Percentiles rank a stretch among this genome's conserved stretches.
Conservation (phyloP, 352 stramenopile species). For the Phytophthora citricola region DNA sequence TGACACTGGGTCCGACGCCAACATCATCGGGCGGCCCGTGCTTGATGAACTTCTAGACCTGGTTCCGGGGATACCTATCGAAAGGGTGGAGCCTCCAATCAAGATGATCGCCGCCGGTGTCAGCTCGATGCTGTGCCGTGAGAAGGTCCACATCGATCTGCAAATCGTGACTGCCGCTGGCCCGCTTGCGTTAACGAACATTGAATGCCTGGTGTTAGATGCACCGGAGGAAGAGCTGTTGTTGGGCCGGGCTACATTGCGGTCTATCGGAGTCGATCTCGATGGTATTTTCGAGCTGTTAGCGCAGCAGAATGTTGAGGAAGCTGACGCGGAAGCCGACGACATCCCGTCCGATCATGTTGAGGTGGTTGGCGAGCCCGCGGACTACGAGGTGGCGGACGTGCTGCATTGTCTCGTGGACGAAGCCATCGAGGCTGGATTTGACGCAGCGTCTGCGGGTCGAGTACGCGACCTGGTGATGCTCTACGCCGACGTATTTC, state of each 20-base stretch:
- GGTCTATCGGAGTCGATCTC: slow-evolving; percentile 17
- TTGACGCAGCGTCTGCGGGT: neutral
- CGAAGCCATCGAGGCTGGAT: slow-evolving; percentile 11
- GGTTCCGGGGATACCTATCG: no score
- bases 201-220: slow-evolving; percentile 16
- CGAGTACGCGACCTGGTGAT: neutral
- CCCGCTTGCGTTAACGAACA: slow-evolving; percentile 2
- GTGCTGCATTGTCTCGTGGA: slow-evolving; percentile 5
- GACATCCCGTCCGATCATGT: slow-evolving; percentile 7
- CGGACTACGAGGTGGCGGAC: slow-evolving; percentile 1
- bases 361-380: neutral
- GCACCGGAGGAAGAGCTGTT: slow-evolving; percentile 12
- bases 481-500: slow-evolving; percentile 6
- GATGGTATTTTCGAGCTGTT: slow-evolving; percentile 16
- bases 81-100: no score
- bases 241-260: neutral
- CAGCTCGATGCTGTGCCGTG: no score
- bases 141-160: slow-evolving; percentile 10
- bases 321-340: slow-evolving; percentile 7
- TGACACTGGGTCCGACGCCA: neutral
- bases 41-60: no score
- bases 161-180: slow-evolving; percentile 17
- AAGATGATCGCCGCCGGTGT: no score
- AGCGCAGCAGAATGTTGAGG: slow-evolving; percentile 8
- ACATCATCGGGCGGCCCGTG: neutral